Base-by-base conservation (phyloP, 2,329 filamentous ascomycete species). In the Colletotrichum destructivum region DNA sequence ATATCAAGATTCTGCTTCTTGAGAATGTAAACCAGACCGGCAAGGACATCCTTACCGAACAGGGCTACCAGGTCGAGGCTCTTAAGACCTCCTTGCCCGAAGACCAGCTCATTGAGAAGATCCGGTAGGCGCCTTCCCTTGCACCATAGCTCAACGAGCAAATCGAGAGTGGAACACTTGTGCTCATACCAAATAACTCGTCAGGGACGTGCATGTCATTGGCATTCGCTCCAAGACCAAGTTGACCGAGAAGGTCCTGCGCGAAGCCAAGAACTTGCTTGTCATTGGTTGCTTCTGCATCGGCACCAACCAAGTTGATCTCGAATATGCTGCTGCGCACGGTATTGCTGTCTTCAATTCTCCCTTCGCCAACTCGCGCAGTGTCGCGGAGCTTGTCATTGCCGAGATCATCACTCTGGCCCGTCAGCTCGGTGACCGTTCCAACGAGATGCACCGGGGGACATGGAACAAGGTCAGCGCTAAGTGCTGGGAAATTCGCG, bases 271-370 rank as follows among this genome's bases (percentile, higher is more conserved):
- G 86, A 97, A 98, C 81, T 89, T 99, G 65, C 93, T 98, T 71
- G 96, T 98, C 73, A 91, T 98, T 77, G 96, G 96, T 73, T 99
- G 96, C 86, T 99, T 99, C 89, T 99, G 96, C 83, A 99, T 99
- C 78, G 96, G 96, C 75, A 99, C 96, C 69, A 98, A 97, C 85
- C 95, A 97, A 82, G 95, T 98, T 75, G 92, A 97, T 81, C 90
- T 97, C 72, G 89, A 94, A 73, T 96, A 91, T 79, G 94, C 95
- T 40, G 94, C 94, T 59, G 88, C 89, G 76, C 90, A 93, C 79
- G 95, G 96, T 75, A 98, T 98, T 81, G 95, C 95, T 46, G 96
- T 99, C 75, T 99, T 99, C 90, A 99, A 99, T 85, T 98, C 96
- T 56, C 96, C 96, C 1, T 99, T 99, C 84, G 95, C 94, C 84